Percentiles rank a stretch among this genome's conserved stretches.
Evolutionary conservation across 257 asterid genomes (phyloP).

Genomic region (Rauvolfia tetraphylla): DNA sequence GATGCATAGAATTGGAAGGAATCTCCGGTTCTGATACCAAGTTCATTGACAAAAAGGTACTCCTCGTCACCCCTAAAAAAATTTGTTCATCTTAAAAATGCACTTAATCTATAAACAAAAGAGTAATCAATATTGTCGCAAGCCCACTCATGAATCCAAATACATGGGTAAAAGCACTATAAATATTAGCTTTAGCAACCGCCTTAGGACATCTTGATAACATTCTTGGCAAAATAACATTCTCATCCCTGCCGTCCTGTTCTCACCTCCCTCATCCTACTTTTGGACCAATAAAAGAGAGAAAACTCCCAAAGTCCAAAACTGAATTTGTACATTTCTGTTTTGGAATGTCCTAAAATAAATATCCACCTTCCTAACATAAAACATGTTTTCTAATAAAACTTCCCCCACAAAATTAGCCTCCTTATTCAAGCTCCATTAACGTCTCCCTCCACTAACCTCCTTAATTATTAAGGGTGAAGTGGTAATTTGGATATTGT

Average conservation of each 20-base stretch:
- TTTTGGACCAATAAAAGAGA: not conserved
- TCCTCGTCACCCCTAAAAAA: slow-evolving; percentile 72
- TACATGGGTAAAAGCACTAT: not conserved
- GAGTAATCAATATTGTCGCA: not conserved
- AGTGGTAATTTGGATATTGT: not conserved
- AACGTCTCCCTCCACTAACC: no score
- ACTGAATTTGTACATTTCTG: not conserved
- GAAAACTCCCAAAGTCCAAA: not conserved
- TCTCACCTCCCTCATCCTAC: not conserved
- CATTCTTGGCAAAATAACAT: not conserved
- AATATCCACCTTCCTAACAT: not conserved
- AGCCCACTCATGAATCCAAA: not conserved
- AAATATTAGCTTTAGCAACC: not conserved
- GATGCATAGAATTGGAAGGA: slow-evolving; percentile 55
- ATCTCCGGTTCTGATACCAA: slow-evolving; percentile 69
- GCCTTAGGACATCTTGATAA: not conserved
- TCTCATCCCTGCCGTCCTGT: not conserved
- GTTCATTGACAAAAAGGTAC: slow-evolving; percentile 54
- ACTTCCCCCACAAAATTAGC: no score
- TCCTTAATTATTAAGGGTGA: not conserved
- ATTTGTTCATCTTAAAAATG: not conserved
- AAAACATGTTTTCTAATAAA: not conserved
- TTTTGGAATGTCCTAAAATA: not conserved
- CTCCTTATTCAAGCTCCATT: no score
- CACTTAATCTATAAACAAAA: no score